A percentile compares a stretch with the other conserved stretches of the same genome.
Evolutionary conservation across 257 asterid species (phyloP).

Genomic region (Solanum virginianum): DNA sequence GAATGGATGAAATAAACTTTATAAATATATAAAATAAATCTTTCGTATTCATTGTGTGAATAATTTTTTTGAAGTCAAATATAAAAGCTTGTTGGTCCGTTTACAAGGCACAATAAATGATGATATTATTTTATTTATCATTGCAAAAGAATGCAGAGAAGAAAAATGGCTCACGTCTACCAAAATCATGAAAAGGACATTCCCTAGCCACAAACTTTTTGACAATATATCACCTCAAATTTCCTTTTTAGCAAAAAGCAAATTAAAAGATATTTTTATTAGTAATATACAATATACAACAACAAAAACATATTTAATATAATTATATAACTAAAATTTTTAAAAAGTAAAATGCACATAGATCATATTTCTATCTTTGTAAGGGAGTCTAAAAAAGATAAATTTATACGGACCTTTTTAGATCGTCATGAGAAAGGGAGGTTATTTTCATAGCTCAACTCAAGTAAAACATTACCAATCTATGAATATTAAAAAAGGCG

Average conservation of each 20-base stretch:
- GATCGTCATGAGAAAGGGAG: neutral
- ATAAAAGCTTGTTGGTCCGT: neutral
- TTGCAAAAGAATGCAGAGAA: neutral
- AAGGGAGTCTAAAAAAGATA: neutral
- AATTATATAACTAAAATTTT: neutral
- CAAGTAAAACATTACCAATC: neutral
- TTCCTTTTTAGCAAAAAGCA: neutral
- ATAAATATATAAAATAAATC: neutral
- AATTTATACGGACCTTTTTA: fast-evolving
- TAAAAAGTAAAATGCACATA: neutral
- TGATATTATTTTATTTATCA: neutral
- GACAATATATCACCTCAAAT: neutral
- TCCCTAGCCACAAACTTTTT: neutral
- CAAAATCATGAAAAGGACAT: neutral
- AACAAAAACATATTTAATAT: neutral
- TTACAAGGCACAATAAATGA: neutral
- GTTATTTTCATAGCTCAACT: fast-evolving
- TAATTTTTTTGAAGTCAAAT: neutral
- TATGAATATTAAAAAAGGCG: neutral
- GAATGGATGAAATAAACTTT: too few species aligned
- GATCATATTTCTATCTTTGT: neutral
- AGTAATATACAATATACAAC: neutral
- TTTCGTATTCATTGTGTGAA: neutral
- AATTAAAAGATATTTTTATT: neutral
- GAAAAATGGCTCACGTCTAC: neutral